phyloP scores from a whole-genome alignment of 768 basidiomycete genomes.

The Cyclocybe aegerita region DNA sequence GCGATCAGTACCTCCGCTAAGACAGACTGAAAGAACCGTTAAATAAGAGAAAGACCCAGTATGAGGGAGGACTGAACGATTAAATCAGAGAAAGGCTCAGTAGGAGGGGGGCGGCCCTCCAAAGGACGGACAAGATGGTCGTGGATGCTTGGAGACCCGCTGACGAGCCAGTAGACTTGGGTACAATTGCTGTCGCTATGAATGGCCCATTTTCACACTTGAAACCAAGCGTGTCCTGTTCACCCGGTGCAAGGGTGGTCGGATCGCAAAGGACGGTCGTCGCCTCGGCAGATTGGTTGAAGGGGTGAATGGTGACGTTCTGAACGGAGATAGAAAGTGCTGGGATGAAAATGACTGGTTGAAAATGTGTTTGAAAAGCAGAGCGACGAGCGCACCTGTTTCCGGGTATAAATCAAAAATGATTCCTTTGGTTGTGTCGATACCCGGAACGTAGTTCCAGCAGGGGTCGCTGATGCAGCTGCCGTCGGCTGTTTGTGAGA shows the following conservation, averaged over 20 bases:
- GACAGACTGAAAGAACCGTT: too few relatives aligned
- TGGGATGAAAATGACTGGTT: slow-evolving; percentile 1
- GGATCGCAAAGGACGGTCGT: slow-evolving; percentile 33
- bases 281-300: slow-evolving; percentile 14
- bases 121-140: too few relatives aligned
- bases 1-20: too few relatives aligned
- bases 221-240: slow-evolving; percentile 30
- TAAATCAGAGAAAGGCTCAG: too few relatives aligned
- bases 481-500: slow-evolving; percentile 27
- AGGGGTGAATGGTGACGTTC: slow-evolving; percentile 26
- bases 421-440: slow-evolving; percentile 31
- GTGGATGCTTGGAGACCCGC: too few relatives aligned
- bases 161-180: not conserved
- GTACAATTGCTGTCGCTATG: slow-evolving; percentile 14
- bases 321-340: slow-evolving; percentile 26
- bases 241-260: slow-evolving; percentile 22
- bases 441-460: slow-evolving; percentile 37
- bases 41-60: too few relatives aligned
- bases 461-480: slow-evolving; percentile 38
- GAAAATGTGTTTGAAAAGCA: not conserved
- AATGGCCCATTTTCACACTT: slow-evolving; percentile 28
- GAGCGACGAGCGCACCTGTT: slow-evolving; percentile 23
- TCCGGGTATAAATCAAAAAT: slow-evolving; percentile 36
- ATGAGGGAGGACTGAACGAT: too few relatives aligned
- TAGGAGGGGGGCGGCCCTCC: too few relatives aligned